Conservation (phyloP, 257 asterid genomes). For the Scutellaria galericulata region DNA sequence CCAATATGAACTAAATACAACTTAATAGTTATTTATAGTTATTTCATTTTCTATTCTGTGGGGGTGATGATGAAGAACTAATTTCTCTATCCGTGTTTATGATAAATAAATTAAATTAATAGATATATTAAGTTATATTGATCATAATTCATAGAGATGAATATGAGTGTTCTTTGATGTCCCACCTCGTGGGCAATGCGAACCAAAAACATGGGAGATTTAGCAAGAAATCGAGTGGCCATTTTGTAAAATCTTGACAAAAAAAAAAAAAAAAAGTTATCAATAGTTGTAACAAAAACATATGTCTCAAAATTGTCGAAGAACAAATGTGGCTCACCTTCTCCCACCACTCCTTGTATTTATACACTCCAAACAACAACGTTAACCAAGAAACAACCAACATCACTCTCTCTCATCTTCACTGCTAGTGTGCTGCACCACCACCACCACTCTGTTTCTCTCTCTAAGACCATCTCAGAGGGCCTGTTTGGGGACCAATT, state of each 20-base stretch:
- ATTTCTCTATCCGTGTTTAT: too few relatives aligned
- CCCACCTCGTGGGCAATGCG: not conserved
- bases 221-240: conserved; percentile 13
- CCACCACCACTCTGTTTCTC: conserved; percentile 19
- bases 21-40: too few relatives aligned
- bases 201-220: conserved; percentile 11
- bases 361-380: conserved; percentile 26
- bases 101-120: too few relatives aligned
- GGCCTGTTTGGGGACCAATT: not conserved
- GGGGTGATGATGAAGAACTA: too few relatives aligned
- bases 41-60: too few relatives aligned
- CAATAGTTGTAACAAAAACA: conserved; percentile 26
- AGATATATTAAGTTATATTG: too few relatives aligned
- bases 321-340: conserved; percentile 46
- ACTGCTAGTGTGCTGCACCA: conserved; percentile 50
- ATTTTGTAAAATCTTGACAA: conserved; percentile 19
- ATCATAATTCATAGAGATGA: not conserved
- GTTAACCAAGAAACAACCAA: not conserved
- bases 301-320: conserved; percentile 34
- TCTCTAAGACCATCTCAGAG: conserved; percentile 11
- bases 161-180: not conserved
- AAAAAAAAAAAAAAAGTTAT: conserved; percentile 6
- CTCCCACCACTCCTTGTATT: conserved; percentile 16
- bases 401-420: conserved; percentile 26
- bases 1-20: not conserved